Base-by-base conservation (phyloP, 1,139 yeast genomes). In the Eremothecium sinecaudum region DNA sequence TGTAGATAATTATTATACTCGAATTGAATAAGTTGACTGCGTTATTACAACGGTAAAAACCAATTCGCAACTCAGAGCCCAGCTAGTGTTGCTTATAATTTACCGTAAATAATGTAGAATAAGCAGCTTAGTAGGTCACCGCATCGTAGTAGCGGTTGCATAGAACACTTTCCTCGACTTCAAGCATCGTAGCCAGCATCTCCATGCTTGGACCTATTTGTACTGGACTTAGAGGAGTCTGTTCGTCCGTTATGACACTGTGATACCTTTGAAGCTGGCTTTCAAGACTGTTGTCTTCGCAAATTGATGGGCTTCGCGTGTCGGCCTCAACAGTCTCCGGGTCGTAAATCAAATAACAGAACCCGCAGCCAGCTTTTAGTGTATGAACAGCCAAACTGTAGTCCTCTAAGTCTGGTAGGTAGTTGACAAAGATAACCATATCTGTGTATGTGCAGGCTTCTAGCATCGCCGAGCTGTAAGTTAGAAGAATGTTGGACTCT, bases 291-390 rank as follows among this genome's bases (percentile, higher is more conserved):
- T 27, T n/a, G 15, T 17, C 4, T 4, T 16, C n/a, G 30, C 14
- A 18, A 12, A 18, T n/a, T 3, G 30, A 27, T 9, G 14, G 9
- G 14, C 7, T 23, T 8, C 7, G 8, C 21, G 14, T 21, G 14
- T 15, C 30, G 9, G 14, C 21, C 21, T 27, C 30, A n/a, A 27
- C 30, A 4, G 30, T 27, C 21, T 27, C 30, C 6, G 30, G 30
- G 30, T 27, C 30, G 30, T 16, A 27, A 11, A 27, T 21, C 30
- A 27, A 12, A 14, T 27, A 27, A 21, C 30, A 27, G 7, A 27
- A 27, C 9, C 30, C 30, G 14, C 21, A 27, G 30, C 30, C 30
- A 18, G 14, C 21, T 18, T 18, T 4, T 19, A 27, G 30, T n/a
- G n/a, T 16, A n/a, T 5, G n/a, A 4, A 27, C 14, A 12, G 21